Base-by-base conservation (phyloP, 305 asterid genomes). In the Petunia hybrid region DNA sequence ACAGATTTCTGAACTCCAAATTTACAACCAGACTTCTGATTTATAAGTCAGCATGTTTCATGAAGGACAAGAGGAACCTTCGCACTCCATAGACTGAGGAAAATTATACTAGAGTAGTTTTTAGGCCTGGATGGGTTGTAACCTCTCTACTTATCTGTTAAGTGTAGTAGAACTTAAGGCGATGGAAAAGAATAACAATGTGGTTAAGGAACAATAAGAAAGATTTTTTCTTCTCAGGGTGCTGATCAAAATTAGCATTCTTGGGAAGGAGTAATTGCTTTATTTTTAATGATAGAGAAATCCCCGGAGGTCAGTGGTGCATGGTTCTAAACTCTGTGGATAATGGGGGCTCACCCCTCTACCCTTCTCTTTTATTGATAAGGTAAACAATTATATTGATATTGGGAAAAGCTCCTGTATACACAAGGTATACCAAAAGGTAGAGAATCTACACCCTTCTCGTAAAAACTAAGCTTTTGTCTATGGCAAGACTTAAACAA, bases 31-130 rank as follows among this genome's bases (percentile, higher is more conserved):
- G 57, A 10, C 57, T 51, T 48, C 51, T 36, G 62, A 73, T 51
- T 51, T 51, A 73, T 12, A 73, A 48, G 45, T 12, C 7, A 35
- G 62, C 45, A 35, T 48, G 78, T 6, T 51, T 73, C 62, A 35
- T 36, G 62, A 51, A 51, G 62, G 45, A 73, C 13, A 48, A 51
- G 35, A 35, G 46, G 35, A 71, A 73, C 78, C 62, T 57, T 12
- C 35, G 35, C 48, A 71, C 62, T 71, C 61, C 61, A 71, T 71
- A 10, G 35, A 7, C 61, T 13, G 36, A 12, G 63, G 45, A 73
- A 73, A 73, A 51, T 73, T 48, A 73, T 73, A 62, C 76, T 43
- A 73, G 35, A 71, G 45, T 35, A 73, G 63, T 45, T 70, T 70
- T 70, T 70, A 51, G 10, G 60, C 56, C 40, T 45, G 42, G 57